Percentiles rank a stretch among this genome's conserved stretches.
Conservation (phyloP, 345 rosid genomes). For the Aquilaria malaccensis region DNA sequence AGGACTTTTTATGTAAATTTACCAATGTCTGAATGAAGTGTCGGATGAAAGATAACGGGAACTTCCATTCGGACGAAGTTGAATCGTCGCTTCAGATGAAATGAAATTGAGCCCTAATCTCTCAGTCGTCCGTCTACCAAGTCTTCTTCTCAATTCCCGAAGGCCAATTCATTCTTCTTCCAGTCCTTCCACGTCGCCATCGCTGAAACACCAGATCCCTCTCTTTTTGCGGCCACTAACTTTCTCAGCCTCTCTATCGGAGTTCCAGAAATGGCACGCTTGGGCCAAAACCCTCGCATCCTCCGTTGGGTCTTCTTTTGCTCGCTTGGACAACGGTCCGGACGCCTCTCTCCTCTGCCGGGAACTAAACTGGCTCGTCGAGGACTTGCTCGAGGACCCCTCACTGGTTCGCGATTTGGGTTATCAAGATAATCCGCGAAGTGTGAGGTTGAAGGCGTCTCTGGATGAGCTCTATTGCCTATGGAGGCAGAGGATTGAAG, state of each 20-base stretch:
- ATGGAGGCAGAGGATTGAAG: slow-evolving; percentile 81
- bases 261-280: slow-evolving; percentile 56
- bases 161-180: slow-evolving; percentile 16
- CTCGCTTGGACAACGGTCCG: slow-evolving; percentile 44
- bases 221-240: slow-evolving; percentile 48
- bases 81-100: not conserved
- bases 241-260: slow-evolving; percentile 35
- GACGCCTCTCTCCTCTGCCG: slow-evolving; percentile 49
- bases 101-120: too few species aligned
- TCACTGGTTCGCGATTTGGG: slow-evolving; percentile 21
- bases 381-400: slow-evolving; percentile 43
- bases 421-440: slow-evolving; percentile 5
- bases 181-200: not conserved
- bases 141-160: not conserved
- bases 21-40: too few species aligned
- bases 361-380: slow-evolving; percentile 81
- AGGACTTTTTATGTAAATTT: too few species aligned
- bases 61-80: too few species aligned
- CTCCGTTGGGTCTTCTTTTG: slow-evolving; percentile 49
- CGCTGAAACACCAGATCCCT: slow-evolving; percentile 35
- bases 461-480: slow-evolving; percentile 53
- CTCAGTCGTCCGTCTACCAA: not conserved
- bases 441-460: slow-evolving; percentile 29
- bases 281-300: slow-evolving; percentile 69
- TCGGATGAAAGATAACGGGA: too few species aligned